Base-by-base conservation (phyloP, 73 alveolate species). In the Paramecium primaurelia region DNA sequence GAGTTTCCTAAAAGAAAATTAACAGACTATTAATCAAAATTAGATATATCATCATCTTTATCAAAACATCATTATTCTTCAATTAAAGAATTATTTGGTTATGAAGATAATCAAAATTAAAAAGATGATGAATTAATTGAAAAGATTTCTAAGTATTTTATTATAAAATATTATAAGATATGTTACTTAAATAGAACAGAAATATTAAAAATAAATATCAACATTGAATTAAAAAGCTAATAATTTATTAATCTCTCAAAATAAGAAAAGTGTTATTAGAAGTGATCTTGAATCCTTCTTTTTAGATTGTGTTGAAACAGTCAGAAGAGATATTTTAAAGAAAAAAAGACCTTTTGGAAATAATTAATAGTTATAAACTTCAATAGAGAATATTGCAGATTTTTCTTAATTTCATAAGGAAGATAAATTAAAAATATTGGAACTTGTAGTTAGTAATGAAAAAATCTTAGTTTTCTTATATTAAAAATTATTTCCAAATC, bases 231-330 rank as follows among this genome's bases (percentile, higher is more conserved):
- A 89, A 42, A 89, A 73, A 71, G 38, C 77, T 18, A 36, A 40
- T 18, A 71, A 51, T 45, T 30, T 89, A 25, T 40, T 89, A 5
- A 45, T 40, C 6, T 58, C 71, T 12, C 32, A 69, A 71, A 77
- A 47, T 25, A 89, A 64, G 12, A 34, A 40, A 71, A 89, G 84
- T 68, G 73, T 95, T 28, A 68, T 95, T 44, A 93, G 96, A 64
- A 93, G 94, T 77, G 99, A 97, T 37, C 86, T 96, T 7, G 99
- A 97, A 64, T 95, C 93, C 16, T 96, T 97, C 88, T 97, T 97
- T 93, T 71, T 97, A 26, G 93, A 96, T 25, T 97, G 99, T 77
- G 94, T 97, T 22, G 99, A 97, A 49, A 96, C 95, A 37, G 99
- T 97, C 6, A 60, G 98, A 44, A 97, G 96, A 88, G 97, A 97